phyloP scores from a whole-genome alignment of 1,284 basidiomycete species.

The Neonothopanus nambi region DNA sequence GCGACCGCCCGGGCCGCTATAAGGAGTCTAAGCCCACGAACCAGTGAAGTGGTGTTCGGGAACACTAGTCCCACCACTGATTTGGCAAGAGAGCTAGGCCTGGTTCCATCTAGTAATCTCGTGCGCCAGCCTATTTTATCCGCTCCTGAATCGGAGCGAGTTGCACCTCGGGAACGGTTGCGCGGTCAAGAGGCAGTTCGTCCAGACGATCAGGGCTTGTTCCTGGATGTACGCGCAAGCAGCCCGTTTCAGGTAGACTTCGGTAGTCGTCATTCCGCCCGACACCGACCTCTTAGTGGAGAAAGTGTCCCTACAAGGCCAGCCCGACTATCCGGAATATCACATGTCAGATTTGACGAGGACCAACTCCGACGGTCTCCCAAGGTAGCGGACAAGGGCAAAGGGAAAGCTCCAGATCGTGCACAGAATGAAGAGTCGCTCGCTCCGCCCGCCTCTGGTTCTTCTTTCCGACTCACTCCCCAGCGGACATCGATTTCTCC shows the following conservation, averaged over 20 bases:
- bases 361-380: not conserved
- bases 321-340: constrained; percentile 4
- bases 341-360: constrained; percentile 10
- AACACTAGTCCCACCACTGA: not conserved
- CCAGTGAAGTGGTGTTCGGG: constrained; percentile 26
- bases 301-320: constrained; percentile 1
- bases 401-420: constrained; percentile 1
- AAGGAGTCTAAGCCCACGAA: constrained; percentile 41
- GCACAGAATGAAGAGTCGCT: not conserved
- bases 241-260: constrained; percentile 51
- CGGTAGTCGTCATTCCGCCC: constrained; percentile 15
- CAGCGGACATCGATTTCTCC: constrained; percentile 24
- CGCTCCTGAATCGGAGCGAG: not conserved
- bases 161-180: not conserved
- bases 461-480: constrained; percentile 31
- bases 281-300: constrained; percentile 1
- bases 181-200: not conserved
- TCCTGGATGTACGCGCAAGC: constrained; percentile 35
- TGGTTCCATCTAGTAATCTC: not conserved
- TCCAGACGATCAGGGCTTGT: constrained; percentile 18
- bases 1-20: constrained; percentile 36
- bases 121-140: not conserved
- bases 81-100: not conserved
- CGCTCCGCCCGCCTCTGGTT: constrained; percentile 13
- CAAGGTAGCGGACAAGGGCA: not conserved